Base-by-base conservation (phyloP, 2,329 filamentous ascomycete species). In the Akanthomyces dipterigenus region DNA sequence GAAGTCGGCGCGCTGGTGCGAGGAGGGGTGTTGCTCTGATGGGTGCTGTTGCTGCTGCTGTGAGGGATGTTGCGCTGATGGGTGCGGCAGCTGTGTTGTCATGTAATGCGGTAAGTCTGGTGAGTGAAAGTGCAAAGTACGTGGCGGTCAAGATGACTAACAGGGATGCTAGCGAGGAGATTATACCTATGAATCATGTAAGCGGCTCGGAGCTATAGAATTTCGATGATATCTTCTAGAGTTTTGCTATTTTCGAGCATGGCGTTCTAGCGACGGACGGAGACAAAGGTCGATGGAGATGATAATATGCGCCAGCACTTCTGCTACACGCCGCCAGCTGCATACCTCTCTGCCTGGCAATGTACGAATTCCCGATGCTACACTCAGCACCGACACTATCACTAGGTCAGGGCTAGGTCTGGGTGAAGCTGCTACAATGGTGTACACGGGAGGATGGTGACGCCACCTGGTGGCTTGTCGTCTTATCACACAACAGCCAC, bases 1-100 rank as follows among this genome's bases (percentile, higher is more conserved):
- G 56, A 67, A 65, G 48, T 76, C 74, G 7, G 69, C 72, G 6
- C 67, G 73, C 59, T 76, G 74, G 74, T 75, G 74, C 59, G 71
- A 70, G 3, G 69, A 72, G 18, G 73, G 72, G 55, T 74, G 72
- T 59, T 66, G 70, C 56, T 58, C 62, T 50, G 50, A 61, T 6
- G 60, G 60, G 28, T 55, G 49, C 24, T 51, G 48, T 40, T 54
- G 48, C 20, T 61, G 42, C 34, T 56, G 54, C 16, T n/a, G n/a
- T n/a, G 69, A 72, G 18, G 73, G 72, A 55, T 74, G 72, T 59
- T 66, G 70, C 56, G 60, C 62, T 50, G 50, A 61, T 6, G 60
- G 60, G 28, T 55, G 49, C 24, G 43, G 48, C 49, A 46, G 48
- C 20, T 57, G 55, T 31, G 26, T 49, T 5, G 24, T 61, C 51